Evolutionary conservation across 768 basidiomycete genomes (phyloP).

Genomic region (Amanita polypyramis): DNA sequence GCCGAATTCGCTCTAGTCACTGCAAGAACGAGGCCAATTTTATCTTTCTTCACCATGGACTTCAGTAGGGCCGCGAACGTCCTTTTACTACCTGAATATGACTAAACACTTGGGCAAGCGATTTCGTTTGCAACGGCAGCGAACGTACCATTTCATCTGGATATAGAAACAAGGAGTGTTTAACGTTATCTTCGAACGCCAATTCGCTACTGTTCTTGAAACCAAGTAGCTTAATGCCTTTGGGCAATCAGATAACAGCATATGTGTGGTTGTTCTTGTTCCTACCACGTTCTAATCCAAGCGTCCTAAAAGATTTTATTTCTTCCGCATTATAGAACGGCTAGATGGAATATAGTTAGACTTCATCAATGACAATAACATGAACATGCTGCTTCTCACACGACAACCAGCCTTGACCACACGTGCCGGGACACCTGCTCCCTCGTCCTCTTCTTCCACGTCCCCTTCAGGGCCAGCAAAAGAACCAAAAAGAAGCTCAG

Average conservation of each 20-base stretch:
- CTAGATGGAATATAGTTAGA: constrained; percentile 22
- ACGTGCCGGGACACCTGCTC: constrained; percentile 20
- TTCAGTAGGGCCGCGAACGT: constrained; percentile 84
- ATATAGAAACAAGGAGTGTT: constrained; percentile 85
- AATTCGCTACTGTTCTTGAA: constrained; percentile 72
- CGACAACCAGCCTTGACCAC: constrained; percentile 41
- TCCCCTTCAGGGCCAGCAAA: constrained; percentile 25
- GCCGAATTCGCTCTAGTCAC: constrained; percentile 60
- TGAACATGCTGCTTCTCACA: constrained; percentile 24
- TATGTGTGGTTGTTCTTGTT: background rate
- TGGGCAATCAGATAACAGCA: background rate
- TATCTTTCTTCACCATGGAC: constrained; percentile 71
- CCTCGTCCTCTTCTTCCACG: constrained; percentile 30
- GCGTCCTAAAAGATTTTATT: constrained; percentile 67
- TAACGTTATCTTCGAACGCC: constrained; percentile 81
- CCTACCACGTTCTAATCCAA: constrained; percentile 69
- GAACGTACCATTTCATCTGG: constrained; percentile 75
- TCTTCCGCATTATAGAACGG: constrained; percentile 84
- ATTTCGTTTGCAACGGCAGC: background rate
- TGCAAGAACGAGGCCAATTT: constrained; percentile 69
- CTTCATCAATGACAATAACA: constrained; percentile 1
- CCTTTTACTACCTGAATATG: constrained; percentile 84
- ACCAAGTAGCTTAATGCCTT: constrained; percentile 85
- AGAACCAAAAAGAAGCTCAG: constrained; percentile 34
- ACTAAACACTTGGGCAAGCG: constrained; percentile 24